Evolutionary conservation across 495 filamentous ascomycete species (phyloP).

Genomic region (Aspergillus biplanus): DNA sequence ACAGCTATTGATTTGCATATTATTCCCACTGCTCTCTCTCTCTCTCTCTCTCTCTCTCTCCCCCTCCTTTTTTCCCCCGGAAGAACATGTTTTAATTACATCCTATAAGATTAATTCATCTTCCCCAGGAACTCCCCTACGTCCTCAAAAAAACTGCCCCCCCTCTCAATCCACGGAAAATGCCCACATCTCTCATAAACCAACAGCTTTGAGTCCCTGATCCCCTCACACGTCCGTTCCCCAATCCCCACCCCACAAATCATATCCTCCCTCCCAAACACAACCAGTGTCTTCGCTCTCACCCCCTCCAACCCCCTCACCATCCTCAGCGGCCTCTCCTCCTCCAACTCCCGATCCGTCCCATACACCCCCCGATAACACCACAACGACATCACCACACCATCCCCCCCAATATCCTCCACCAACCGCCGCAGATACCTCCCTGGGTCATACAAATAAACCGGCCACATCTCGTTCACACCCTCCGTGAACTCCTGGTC

Average conservation of each 20-base stretch:
- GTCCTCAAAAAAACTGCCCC: conserved; percentile 21
- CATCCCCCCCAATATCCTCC: conserved; percentile 15
- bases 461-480: conserved; percentile 22
- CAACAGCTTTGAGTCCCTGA: conserved; percentile 12
- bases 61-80: neutral
- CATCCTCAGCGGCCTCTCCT: conserved; percentile 19
- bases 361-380: conserved; percentile 20
- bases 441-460: conserved; percentile 25
- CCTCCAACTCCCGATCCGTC: conserved; percentile 14
- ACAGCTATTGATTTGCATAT: too few relatives aligned
- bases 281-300: conserved; percentile 26
- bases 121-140: conserved; percentile 21
- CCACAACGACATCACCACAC: conserved; percentile 14
- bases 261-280: conserved; percentile 26
- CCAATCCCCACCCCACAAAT: conserved; percentile 25
- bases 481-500: conserved; percentile 20
- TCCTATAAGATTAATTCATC: neutral
- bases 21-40: too few relatives aligned
- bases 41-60: too few relatives aligned
- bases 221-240: conserved; percentile 15
- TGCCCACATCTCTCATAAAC: conserved; percentile 29
- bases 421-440: conserved; percentile 15
- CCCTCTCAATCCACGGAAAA: conserved; percentile 31
- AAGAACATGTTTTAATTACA: neutral
- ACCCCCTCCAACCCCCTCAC: conserved; percentile 18